A percentile compares a stretch with the other conserved stretches of the same genome.
Evolutionary conservation across 495 filamentous ascomycete species (phyloP).

Genomic region (Lophiostoma macrostomum): DNA sequence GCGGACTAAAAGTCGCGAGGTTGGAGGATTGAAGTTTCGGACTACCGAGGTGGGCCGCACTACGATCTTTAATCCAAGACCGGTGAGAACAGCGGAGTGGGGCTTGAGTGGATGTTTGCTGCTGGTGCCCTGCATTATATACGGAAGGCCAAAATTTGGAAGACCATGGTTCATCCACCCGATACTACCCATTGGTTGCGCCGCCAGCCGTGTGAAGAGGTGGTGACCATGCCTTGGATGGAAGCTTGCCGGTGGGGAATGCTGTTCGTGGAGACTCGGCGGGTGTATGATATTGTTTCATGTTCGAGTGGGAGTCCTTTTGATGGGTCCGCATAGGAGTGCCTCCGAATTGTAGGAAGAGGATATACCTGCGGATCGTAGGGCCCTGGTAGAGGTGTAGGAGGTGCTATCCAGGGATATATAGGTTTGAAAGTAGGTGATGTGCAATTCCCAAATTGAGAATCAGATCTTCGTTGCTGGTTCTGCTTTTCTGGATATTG

Average conservation of each 20-base stretch:
- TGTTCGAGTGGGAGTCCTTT: not conserved
- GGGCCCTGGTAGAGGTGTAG: slow-evolving; percentile 27
- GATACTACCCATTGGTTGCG: slow-evolving; percentile 30
- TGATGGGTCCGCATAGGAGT: slow-evolving; percentile 15
- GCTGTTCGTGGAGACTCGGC: slow-evolving; percentile 32
- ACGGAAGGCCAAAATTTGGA: too few species aligned
- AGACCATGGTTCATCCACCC: slow-evolving; percentile 10
- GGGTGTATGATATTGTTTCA: slow-evolving; percentile 21
- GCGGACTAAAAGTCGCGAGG: too few species aligned
- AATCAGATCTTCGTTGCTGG: too few species aligned
- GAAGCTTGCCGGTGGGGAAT: slow-evolving; percentile 13
- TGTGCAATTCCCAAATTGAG: too few species aligned
- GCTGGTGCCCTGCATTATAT: not conserved
- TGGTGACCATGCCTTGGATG: slow-evolving; percentile 26
- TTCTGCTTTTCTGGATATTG: not conserved
- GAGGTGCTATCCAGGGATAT: slow-evolving; percentile 28
- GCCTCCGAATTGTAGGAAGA: slow-evolving; percentile 26
- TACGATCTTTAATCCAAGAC: too few species aligned
- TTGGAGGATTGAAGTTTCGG: too few species aligned
- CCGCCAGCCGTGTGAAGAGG: slow-evolving; percentile 20
- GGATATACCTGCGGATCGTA: slow-evolving; percentile 31
- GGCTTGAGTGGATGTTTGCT: not conserved
- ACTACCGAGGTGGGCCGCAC: too few species aligned
- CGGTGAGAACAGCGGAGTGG: not conserved
- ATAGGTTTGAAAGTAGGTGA: slow-evolving; percentile 22